Base-by-base conservation (phyloP, 2,329 filamentous ascomycete species). In the Herpotrichia juniperi region DNA sequence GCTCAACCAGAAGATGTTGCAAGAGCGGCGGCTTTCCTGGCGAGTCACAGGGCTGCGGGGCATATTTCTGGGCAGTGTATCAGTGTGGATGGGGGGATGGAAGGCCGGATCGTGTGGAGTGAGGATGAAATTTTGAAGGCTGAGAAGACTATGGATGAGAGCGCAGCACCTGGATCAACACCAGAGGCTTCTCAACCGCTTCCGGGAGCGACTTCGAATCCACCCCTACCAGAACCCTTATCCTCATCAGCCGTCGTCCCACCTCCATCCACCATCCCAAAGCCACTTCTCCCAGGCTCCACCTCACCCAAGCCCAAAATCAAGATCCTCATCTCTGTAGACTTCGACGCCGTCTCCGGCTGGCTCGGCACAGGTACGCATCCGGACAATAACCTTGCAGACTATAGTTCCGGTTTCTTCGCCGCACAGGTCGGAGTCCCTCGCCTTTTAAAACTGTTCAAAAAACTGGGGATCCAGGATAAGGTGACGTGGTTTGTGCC, bases 401-500 rank as follows among this genome's bases (percentile, higher is more conserved):
- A 86, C 66, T 84, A 82, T 63, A 80, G 76, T 16, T 71, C 79
- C 3, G 82, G 83, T 8, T 81, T 83, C 63, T 83, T 85, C 66
- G 78, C 79, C 39, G 83, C 79, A 1, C 75, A 78, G 48, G 81
- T 84, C n/a, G 83, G 83, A 28, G 82, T 84, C 0, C 79, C 79
- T 0, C 77, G 83, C 9, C 74, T 86, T 2, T 70, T 86, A 9
- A 79, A 77, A 40, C 70, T 86, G 45, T 81, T 86, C 61, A 74
- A 77, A 26, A 81, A 79, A 58, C 75, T 81, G 35, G 63, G 67
- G 1, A 77, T 86, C 21, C 71, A 80, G 2, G 74, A 82, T 24
- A 80, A 80, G 52, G 75, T 82, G 24, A 85, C 83, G 3, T 86
- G 83, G 83, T 85, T 84, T 60, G 78, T 86, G 10, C 83, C 83